Evolutionary conservation across 331 rosid species (phyloP).

Genomic region (Stylosanthes scabra): DNA sequence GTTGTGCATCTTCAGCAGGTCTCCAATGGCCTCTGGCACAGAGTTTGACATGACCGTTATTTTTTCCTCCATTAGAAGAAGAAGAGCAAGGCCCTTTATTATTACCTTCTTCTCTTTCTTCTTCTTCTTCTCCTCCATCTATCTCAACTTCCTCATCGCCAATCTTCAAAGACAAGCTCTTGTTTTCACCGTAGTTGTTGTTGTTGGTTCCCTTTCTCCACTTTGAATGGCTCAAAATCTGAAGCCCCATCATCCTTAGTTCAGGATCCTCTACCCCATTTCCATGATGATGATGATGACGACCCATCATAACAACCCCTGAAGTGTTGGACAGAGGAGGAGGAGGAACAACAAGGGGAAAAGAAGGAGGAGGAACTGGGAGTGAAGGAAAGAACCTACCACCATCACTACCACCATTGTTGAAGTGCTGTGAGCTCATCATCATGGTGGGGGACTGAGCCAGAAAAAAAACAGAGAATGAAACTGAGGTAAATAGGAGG

Average conservation of each 20-base stretch:
- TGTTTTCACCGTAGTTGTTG: background rate
- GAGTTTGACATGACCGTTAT: conserved; percentile 45
- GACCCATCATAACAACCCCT: background rate
- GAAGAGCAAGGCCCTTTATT: conserved; percentile 25
- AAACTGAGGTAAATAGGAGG: background rate
- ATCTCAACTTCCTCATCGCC: conserved; percentile 46
- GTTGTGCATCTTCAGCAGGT: conserved; percentile 74
- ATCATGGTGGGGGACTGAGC: conserved; percentile 22
- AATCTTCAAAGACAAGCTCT: conserved; percentile 43
- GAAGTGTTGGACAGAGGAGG: conserved; percentile 18
- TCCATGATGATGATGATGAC: background rate
- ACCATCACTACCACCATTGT: conserved; percentile 30
- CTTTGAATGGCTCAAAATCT: conserved; percentile 45
- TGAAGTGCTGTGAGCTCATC: conserved; percentile 46
- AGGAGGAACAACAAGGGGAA: conserved; percentile 3
- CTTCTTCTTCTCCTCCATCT: background rate
- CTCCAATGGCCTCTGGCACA: conserved; percentile 92
- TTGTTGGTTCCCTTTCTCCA: conserved; percentile 28
- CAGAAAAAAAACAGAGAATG: background rate
- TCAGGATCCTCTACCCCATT: conserved; percentile 29
- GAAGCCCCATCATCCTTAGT: conserved; percentile 42
- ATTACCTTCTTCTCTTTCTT: background rate
- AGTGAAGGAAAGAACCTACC: conserved; percentile 39
- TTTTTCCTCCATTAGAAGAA: conserved; percentile 31
- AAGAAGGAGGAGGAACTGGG: conserved; percentile 18